Conservation (phyloP, 176 grass and related monocot species). For the Bothriochloa decipiens region DNA sequence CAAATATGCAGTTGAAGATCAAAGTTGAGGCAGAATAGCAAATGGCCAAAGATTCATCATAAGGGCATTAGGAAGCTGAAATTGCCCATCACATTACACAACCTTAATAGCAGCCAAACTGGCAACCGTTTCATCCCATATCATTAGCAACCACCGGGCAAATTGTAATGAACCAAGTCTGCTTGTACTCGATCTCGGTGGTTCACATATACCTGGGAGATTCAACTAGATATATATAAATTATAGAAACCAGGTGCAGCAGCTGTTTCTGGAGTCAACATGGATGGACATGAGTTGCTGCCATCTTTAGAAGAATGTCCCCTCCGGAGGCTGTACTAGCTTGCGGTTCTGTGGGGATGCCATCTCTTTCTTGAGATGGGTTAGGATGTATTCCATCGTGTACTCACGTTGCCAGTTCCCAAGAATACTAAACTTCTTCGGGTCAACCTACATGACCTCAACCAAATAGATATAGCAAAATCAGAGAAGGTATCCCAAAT, state of each 20-base stretch:
- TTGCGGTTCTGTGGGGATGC: constrained; percentile 54
- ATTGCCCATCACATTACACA: constrained; percentile 31
- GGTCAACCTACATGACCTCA: constrained; percentile 59
- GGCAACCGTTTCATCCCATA: constrained; percentile 39
- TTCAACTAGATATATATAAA: constrained; percentile 2
- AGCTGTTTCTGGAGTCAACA: constrained; percentile 15
- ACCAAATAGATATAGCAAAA: neutral
- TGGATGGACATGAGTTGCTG: constrained; percentile 1
- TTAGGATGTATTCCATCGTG: constrained; percentile 76
- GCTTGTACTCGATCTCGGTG: neutral
- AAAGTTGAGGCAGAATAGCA: neutral
- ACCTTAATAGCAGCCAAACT: constrained; percentile 35
- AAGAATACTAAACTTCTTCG: constrained; percentile 65
- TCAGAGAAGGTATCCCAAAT: neutral
- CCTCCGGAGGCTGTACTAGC: constrained; percentile 77
- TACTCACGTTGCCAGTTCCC: constrained; percentile 69
- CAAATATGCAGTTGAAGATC: neutral
- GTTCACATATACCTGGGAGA: constrained; percentile 10
- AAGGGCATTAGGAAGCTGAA: neutral
- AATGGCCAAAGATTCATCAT: constrained; percentile 7
- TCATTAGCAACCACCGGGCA: constrained; percentile 4
- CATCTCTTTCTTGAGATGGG: constrained; percentile 88
- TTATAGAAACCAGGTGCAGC: constrained; percentile 7
- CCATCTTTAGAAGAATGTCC: constrained; percentile 58
- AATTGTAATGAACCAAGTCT: neutral